These are phyloP conservation scores for Candida manassasensis DNA, from an alignment of 805 yeast genomes.

Conservation along the genomic window DNA sequence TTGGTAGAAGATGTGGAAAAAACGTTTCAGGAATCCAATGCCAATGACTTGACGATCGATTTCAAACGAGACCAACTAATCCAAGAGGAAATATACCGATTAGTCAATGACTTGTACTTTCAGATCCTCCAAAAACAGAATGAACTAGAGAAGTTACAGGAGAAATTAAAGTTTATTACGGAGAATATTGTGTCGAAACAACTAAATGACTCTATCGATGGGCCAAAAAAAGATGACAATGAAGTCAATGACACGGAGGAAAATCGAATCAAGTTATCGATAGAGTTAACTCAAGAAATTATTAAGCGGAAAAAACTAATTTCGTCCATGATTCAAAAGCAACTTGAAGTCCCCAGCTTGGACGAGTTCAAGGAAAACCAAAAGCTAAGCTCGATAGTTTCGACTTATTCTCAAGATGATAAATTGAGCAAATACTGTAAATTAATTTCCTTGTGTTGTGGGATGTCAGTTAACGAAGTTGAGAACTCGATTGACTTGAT, in stretches of 20 bases:
- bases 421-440: conserved; percentile 34
- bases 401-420: conserved; percentile 3
- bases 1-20: conserved; percentile 22
- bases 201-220: background rate
- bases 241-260: conserved; percentile 5
- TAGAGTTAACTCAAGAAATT: conserved; percentile 25
- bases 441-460: conserved; percentile 39
- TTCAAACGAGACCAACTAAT: conserved; percentile 27
- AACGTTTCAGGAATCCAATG: conserved; percentile 30
- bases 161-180: conserved; percentile 2
- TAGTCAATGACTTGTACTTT: conserved; percentile 35
- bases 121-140: conserved; percentile 30
- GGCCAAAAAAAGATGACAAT: background rate
- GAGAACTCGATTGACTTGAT: conserved; percentile 39
- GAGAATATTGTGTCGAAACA: background rate
- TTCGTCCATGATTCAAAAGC: conserved; percentile 14
- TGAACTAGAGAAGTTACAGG: conserved; percentile 16
- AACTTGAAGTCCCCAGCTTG: conserved; percentile 18
- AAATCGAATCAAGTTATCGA: conserved; percentile 17
- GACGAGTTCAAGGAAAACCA: conserved; percentile 18
- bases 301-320: conserved; percentile 17
- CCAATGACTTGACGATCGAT: conserved; percentile 22
- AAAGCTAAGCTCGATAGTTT: background rate
- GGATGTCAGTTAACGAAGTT: conserved; percentile 36
- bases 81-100: conserved; percentile 38